These are phyloP conservation scores for Arthrinium phaeospermum DNA, from an alignment of 2,329 filamentous ascomycete species.

Conservation along the genomic window DNA sequence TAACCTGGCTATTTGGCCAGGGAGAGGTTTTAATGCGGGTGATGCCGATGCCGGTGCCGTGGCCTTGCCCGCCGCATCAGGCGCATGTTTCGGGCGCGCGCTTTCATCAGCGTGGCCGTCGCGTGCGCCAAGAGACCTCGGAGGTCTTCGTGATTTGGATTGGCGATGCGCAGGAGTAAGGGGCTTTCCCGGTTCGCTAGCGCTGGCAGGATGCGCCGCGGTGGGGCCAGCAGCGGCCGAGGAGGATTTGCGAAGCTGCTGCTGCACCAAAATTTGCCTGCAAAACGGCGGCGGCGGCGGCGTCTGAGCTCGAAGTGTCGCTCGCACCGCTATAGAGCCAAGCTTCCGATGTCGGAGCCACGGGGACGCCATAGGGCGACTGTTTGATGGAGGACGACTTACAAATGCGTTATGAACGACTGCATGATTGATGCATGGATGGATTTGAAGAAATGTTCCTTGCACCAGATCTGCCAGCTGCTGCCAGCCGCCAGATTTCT, in stretches of 20 bases:
- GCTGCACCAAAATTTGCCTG: neutral
- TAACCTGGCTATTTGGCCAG: neutral
- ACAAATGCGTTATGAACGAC: neutral
- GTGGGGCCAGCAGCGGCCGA: neutral
- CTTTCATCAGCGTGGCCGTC: neutral
- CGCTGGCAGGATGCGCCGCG: neutral
- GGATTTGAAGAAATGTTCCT: neutral
- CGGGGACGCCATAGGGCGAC: neutral
- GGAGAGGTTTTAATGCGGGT: neutral
- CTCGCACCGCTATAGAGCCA: neutral
- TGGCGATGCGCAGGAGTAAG: neutral
- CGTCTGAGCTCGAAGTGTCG: neutral
- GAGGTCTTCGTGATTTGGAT: neutral
- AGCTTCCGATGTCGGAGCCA: neutral
- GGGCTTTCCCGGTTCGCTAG: neutral
- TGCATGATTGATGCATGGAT: neutral
- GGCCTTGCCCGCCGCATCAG: neutral
- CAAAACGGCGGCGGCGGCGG: neutral
- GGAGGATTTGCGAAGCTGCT: neutral
- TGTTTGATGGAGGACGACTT: neutral
- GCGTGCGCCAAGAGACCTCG: neutral
- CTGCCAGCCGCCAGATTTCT: neutral
- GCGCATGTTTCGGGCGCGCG: neutral
- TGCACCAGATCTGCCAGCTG: neutral
- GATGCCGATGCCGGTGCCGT: neutral